A percentile compares a stretch with the other conserved stretches of the same genome.
Evolutionary conservation across 305 asterid genomes (phyloP).

Genomic region (Solanum chacoense): DNA sequence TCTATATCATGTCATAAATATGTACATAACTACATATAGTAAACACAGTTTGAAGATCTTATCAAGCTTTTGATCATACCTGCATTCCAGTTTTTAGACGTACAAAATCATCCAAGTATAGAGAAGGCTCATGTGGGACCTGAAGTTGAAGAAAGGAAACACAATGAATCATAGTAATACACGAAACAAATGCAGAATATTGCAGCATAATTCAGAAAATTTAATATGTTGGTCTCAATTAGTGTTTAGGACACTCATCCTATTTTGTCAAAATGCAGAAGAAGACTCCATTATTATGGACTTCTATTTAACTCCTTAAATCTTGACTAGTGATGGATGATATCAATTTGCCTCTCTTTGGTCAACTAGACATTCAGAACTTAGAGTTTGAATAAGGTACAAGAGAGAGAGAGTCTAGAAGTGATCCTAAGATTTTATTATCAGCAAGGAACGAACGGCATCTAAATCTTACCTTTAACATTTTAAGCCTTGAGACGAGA

Average conservation of each 20-base stretch:
- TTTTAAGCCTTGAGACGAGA: slow-evolving; percentile 48
- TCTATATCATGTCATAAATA: neutral
- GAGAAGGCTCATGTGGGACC: slow-evolving; percentile 76
- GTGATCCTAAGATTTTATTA: neutral
- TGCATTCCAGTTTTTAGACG: slow-evolving; percentile 77
- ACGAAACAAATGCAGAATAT: neutral
- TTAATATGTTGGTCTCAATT: neutral
- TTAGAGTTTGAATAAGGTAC: neutral
- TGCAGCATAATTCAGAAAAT: neutral
- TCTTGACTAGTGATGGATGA: neutral
- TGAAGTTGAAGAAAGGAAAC: slow-evolving; percentile 20
- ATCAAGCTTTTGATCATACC: slow-evolving; percentile 22
- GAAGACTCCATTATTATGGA: neutral
- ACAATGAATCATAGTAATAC: neutral
- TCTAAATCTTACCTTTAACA: slow-evolving; percentile 41
- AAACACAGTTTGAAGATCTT: neutral
- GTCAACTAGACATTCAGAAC: neutral
- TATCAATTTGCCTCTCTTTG: neutral
- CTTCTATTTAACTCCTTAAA: neutral
- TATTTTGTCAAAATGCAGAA: neutral
- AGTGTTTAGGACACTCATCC: neutral
- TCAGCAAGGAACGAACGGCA: neutral
- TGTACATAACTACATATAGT: neutral
- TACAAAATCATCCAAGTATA: slow-evolving; percentile 75
- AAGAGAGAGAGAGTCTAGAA: neutral